Base-by-base conservation (phyloP, 495 filamentous ascomycete genomes). In the Xylaria nigripes region DNA sequence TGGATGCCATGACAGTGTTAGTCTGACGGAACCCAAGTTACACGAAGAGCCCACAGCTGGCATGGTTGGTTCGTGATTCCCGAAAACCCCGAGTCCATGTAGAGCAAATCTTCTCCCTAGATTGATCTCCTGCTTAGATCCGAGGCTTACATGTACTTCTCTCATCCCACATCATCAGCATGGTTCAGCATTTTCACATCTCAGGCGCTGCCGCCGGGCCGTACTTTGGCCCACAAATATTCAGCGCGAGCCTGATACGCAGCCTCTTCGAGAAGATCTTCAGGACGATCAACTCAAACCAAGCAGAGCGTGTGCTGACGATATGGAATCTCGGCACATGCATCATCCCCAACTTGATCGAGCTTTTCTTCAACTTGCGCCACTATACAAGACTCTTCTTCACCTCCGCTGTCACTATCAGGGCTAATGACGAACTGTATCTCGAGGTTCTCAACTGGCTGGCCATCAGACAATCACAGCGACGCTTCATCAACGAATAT, bases 361-460 rank as follows among this genome's bases (percentile, higher is more conserved):
- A 38, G 3, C 6, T 53, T 5, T 38, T 53, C 41, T 25, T 18
- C 38, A 24, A 7, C 22, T 13, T 46, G 16, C 50, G 50, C 15
- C 50, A 52, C 50, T 52, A 46, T 27, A 38, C 15, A 12, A 29
- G 42, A 2, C 8, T 45, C 45, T 69, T 68, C 51, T 56, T 71
- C 22, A 69, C 65, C 0, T 62, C 68, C 0, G 62, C 67, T 22
- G 66, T 71, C 27, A 65, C 63, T 22, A 62, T 71, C 42, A 54
- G 53, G 1, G 60, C 63, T 16, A 57, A 56, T 29, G 68, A 71
- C 41, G 60, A 63, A 0, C 57, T 71, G 21, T 69, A 69, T 48
- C 57, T 61, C 21, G 62, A 69, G 40, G 60, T 71, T 2, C 56
- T 69, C 50, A 68, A 69, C 56, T 71, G 67, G 67, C 55, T 71